Evolutionary conservation across 2,329 filamentous ascomycete genomes (phyloP), one percentile per base, ranked within the genome.

Genomic region (Talaromyces marneffei): DNA sequence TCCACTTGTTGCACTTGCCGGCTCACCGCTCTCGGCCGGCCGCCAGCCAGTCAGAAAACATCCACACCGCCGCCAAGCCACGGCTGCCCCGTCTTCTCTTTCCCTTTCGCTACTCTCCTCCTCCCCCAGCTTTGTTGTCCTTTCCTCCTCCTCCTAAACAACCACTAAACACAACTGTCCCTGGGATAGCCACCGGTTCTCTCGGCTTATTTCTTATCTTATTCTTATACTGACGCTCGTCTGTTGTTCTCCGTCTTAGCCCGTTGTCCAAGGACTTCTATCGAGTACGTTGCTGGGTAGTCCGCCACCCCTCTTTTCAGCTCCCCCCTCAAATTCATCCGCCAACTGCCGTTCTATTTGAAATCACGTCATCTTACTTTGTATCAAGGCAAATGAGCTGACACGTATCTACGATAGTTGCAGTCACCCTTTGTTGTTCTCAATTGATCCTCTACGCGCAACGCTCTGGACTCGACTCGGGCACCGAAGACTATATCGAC

Each of bases 281-380:
- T 40, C 42, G 23, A 39, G 57, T 59, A 52, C n/a, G 48, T 52
- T 52, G 20, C 52, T 35, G 50, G 29, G 27, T 23, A n/a, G 35
- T 53, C 42, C 50, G 55, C 37, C 56, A 57, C 60, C 56, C 56
- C 60, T 58, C 56, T 59, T 53, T 48, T 55, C 59, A 61, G 39
- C 55, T 35, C n/a, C 5, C 46, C 60, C 60, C 48, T 37, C 48
- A 42, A 50, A 40, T 63, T 62, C 67, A 64, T 61, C 65, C 46
- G 57, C 42, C 56, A 58, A n/a, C 56, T 27, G 42, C 56, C 56
- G 56, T 50, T n/a, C n/a, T 35, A 3, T 52, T 42, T 12, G 20
- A 25, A 29, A 39, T 55, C 52, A 23, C 20, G 37, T 54, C 18
- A 39, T 54, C 5, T 23, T 8, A 18, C 31, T 16, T 39, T 27